Percentiles rank a stretch among this genome's conserved stretches.
phyloP scores from a whole-genome alignment of 345 rosid species.

The Populus euphratica region DNA sequence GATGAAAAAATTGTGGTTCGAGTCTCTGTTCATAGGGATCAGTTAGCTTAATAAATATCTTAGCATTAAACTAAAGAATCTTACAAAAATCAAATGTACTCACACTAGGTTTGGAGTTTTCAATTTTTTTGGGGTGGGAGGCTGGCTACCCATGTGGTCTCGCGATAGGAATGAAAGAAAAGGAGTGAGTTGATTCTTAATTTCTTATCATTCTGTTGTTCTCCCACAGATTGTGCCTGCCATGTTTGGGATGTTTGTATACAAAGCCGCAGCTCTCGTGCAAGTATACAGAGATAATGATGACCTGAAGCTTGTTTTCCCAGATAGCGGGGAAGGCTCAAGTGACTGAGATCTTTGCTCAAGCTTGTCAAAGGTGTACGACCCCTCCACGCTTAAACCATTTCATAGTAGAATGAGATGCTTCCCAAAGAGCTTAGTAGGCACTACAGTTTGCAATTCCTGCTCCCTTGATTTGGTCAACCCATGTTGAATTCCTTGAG shows the following conservation, averaged over 20 bases:
- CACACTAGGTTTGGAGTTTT: neutral
- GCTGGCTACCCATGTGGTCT: neutral
- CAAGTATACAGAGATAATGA: slow-evolving; percentile 94
- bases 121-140: neutral
- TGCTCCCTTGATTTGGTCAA: neutral
- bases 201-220: neutral
- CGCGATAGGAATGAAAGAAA: neutral
- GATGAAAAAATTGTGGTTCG: neutral
- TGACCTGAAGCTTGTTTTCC: slow-evolving; percentile 64
- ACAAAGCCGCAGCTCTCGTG: slow-evolving; percentile 92
- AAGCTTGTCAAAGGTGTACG: neutral
- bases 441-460: neutral
- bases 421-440: neutral
- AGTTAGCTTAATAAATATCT: neutral
- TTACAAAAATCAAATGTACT: no score
- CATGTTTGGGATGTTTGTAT: slow-evolving; percentile 84
- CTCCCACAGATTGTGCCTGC: slow-evolving; percentile 71
- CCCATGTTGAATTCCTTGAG: neutral
- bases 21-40: neutral
- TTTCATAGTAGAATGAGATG: neutral
- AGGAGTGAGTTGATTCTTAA: neutral
- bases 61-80: neutral
- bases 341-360: slow-evolving; percentile 19
- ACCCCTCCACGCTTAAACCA: neutral
- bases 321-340: slow-evolving; percentile 43